These are phyloP conservation scores for Linum lewisii DNA, from an alignment of 345 rosid genomes.

Conservation along the genomic window DNA sequence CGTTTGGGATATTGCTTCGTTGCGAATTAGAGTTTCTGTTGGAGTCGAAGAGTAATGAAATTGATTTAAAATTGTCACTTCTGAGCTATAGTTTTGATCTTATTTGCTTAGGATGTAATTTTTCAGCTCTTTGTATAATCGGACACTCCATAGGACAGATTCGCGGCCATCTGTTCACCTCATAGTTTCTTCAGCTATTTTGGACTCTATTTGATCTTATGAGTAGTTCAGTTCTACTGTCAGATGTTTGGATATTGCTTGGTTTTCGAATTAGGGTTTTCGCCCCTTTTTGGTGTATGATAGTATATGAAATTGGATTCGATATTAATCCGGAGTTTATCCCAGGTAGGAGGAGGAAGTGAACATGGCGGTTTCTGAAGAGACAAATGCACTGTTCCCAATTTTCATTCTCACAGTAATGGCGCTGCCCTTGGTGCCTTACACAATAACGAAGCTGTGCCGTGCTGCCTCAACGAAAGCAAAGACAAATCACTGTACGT, in stretches of 20 bases:
- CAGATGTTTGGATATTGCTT: no score
- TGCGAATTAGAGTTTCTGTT: no score
- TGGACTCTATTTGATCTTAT: no score
- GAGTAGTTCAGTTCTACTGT: no score
- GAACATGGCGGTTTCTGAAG: conserved; percentile 84
- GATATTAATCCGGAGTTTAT: no score
- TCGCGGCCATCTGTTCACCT: background rate
- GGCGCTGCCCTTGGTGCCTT: conserved; percentile 91
- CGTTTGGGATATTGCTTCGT: no score
- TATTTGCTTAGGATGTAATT: no score
- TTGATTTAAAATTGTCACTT: no score
- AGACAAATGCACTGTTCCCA: conserved; percentile 79
- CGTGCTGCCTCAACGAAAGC: conserved; percentile 59
- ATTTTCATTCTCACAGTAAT: conserved; percentile 89
- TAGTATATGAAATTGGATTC: background rate
- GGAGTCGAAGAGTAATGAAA: no score
- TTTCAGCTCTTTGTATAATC: background rate
- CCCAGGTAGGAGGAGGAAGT: conserved; percentile 6
- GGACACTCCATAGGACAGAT: background rate
- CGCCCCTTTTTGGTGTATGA: no score
- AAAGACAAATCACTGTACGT: conserved; percentile 71
- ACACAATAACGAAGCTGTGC: conserved; percentile 61
- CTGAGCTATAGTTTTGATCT: no score
- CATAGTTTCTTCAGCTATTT: background rate
- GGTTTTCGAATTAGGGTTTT: no score